Conservation (phyloP, 495 filamentous ascomycete genomes). For the Penicillium antarcticum region DNA sequence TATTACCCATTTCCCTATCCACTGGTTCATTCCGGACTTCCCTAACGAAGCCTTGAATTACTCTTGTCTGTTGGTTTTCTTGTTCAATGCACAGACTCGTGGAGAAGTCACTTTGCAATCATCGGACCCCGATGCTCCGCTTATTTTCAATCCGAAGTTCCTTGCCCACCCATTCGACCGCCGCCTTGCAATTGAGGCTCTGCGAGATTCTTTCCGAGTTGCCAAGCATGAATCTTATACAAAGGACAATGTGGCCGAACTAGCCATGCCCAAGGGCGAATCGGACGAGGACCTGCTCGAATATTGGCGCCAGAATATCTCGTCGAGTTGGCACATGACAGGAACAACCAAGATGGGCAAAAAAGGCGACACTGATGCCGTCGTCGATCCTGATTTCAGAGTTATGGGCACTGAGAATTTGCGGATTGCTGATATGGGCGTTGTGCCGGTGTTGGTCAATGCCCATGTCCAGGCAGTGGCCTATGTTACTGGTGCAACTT, state of each 20-base stretch:
- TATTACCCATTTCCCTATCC: conserved; percentile 27
- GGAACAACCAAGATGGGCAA: conserved; percentile 58
- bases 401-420: conserved; percentile 51
- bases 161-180: conserved; percentile 54
- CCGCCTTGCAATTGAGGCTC: conserved; percentile 48
- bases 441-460: conserved; percentile 48
- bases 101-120: conserved; percentile 53
- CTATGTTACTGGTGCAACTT: conserved; percentile 24
- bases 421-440: conserved; percentile 58
- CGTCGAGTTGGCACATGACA: conserved; percentile 44
- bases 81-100: conserved; percentile 29
- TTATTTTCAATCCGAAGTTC: conserved; percentile 53
- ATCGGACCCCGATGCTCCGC: conserved; percentile 45
- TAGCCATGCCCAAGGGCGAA: conserved; percentile 41
- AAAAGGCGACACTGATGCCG: conserved; percentile 20
- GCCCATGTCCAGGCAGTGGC: conserved; percentile 25
- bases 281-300: conserved; percentile 55
- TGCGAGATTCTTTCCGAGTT: conserved; percentile 42
- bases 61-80: conserved; percentile 19
- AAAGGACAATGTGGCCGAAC: conserved; percentile 21
- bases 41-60: conserved; percentile 19
- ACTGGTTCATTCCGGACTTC: conserved; percentile 28
- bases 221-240: conserved; percentile 19
- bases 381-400: conserved; percentile 50
- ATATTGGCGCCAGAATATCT: conserved; percentile 37